These are phyloP conservation scores for Pseudevernia furfuracea DNA, from an alignment of 495 filamentous ascomycete genomes.

Conservation along the genomic window DNA sequence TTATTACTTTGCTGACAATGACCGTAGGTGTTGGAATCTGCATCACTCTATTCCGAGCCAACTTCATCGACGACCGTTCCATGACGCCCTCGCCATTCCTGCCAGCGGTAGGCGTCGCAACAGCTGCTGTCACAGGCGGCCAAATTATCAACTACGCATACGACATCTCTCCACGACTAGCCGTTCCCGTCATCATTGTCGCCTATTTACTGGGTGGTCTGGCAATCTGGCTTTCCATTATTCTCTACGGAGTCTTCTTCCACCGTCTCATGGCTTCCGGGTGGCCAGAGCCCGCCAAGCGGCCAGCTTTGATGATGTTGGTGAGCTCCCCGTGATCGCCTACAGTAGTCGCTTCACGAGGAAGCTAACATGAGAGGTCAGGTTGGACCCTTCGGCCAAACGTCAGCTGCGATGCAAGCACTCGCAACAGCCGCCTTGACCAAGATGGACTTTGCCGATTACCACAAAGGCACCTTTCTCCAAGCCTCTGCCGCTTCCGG, in stretches of 20 bases:
- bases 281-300: conserved; percentile 2
- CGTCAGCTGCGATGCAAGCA: background rate
- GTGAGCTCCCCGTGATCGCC: background rate
- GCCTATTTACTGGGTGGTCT: background rate
- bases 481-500: background rate
- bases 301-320: background rate
- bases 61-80: conserved; percentile 1
- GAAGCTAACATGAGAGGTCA: background rate
- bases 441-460: conserved; percentile 10
- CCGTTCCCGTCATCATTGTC: conserved; percentile 7
- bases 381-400: conserved; percentile 3
- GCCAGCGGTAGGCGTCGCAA: background rate
- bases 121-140: background rate
- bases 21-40: background rate
- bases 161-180: conserved; percentile 5
- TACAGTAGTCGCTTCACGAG: too few relatives aligned
- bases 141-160: background rate
- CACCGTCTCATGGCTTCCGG: conserved; percentile 3
- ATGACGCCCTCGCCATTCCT: background rate
- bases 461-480: background rate
- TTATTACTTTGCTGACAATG: background rate
- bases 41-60: background rate
- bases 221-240: background rate
- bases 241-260: conserved; percentile 1
- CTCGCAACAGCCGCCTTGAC: background rate